Conservation (phyloP, 2,329 filamentous ascomycete species). For the Epicoccum sorghinum region DNA sequence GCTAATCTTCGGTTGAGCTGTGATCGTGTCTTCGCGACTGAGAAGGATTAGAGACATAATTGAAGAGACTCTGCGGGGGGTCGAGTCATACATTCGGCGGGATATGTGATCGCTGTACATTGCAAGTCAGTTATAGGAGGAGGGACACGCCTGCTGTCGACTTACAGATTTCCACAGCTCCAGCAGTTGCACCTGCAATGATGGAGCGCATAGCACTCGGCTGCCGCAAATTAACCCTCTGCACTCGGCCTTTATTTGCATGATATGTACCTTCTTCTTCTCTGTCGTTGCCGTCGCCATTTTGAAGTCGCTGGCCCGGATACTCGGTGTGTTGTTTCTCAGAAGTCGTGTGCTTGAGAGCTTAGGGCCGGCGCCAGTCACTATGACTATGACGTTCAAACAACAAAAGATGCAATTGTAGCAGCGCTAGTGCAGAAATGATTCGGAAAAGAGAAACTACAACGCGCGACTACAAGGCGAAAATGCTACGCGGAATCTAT, state of each 20-base stretch:
- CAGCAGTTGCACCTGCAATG: slow-evolving; percentile 89
- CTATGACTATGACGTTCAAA: slow-evolving; percentile 21
- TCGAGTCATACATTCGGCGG: slow-evolving; percentile 76
- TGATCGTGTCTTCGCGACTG: slow-evolving; percentile 91
- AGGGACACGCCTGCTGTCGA: background rate
- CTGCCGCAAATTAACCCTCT: slow-evolving; percentile 39
- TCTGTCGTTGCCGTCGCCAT: slow-evolving; percentile 40
- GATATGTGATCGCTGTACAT: slow-evolving; percentile 81
- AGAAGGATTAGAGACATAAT: slow-evolving; percentile 19
- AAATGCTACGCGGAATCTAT: background rate
- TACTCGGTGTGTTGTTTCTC: background rate
- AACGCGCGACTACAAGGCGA: background rate
- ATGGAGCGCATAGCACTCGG: slow-evolving; percentile 88
- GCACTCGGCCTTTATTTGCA: no score
- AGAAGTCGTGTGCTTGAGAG: slow-evolving; percentile 9
- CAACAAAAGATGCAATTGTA: background rate
- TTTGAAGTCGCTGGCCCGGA: background rate
- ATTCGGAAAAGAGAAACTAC: background rate
- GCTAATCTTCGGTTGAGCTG: slow-evolving; percentile 88
- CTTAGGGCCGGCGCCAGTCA: background rate
- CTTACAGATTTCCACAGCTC: slow-evolving; percentile 89
- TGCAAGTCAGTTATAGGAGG: slow-evolving; percentile 24
- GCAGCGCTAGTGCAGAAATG: background rate
- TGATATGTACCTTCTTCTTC: slow-evolving; percentile 42
- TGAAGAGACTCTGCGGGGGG: background rate